Evolutionary conservation across 306 rosid genomes (phyloP).

Genomic region (Astragalus membranaceus): DNA sequence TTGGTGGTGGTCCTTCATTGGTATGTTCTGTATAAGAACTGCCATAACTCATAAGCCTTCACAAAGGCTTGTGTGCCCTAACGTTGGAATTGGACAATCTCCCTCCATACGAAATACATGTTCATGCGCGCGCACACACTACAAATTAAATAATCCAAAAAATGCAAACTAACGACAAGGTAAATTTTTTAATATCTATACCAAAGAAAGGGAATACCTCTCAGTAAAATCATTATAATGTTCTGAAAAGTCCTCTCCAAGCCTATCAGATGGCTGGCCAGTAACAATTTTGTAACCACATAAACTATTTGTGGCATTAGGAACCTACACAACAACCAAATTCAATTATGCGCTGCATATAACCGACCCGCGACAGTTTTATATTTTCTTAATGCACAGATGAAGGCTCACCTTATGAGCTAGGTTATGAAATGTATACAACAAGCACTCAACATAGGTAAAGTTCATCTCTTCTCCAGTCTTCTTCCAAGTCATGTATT

Average conservation of each 20-base stretch:
- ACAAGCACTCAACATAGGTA: conserved; percentile 88
- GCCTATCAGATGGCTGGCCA: conserved; percentile 98
- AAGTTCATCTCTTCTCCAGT: conserved; percentile 92
- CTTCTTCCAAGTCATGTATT: conserved; percentile 85
- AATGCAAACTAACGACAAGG: conserved; percentile 2
- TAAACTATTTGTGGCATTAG: conserved; percentile 95
- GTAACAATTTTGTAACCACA: conserved; percentile 97
- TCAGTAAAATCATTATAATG: conserved; percentile 68
- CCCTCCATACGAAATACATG: background rate
- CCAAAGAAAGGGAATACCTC: conserved; percentile 44
- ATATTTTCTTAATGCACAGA: background rate
- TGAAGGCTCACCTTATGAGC: conserved; percentile 71
- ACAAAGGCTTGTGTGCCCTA: background rate
- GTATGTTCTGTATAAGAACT: background rate
- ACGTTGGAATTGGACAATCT: background rate
- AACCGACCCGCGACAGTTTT: conserved; percentile 2
- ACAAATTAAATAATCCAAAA: background rate
- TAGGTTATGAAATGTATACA: conserved; percentile 91
- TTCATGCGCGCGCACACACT: background rate
- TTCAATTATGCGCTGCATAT: background rate
- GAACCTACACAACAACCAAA: conserved; percentile 53
- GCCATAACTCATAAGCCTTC: background rate
- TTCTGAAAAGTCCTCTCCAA: conserved; percentile 95
- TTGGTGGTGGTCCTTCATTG: background rate
- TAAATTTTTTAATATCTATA: background rate